Evolutionary conservation across 768 basidiomycete genomes (phyloP).

Genomic region (Leccinum truebloodii): DNA sequence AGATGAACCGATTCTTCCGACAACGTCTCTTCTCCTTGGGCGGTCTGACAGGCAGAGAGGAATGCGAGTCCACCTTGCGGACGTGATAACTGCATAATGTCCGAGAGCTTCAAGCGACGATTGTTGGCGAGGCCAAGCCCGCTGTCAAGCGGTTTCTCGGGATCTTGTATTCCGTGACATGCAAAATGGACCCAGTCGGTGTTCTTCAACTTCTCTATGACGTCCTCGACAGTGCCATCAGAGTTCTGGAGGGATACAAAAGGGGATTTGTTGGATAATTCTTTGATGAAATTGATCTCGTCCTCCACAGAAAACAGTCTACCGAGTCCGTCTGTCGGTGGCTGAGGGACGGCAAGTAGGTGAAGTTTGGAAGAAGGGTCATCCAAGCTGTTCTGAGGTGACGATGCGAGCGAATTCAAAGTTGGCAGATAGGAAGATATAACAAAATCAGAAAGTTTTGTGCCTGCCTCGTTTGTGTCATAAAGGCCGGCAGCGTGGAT

Average conservation of each 20-base stretch:
- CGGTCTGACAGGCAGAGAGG: not conserved
- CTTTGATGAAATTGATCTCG: not conserved
- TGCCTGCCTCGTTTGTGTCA: not conserved
- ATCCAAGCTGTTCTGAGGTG: not conserved
- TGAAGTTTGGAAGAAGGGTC: not conserved
- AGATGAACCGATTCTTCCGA: not conserved
- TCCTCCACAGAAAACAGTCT: not conserved
- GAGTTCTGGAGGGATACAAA: not conserved
- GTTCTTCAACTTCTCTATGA: not conserved
- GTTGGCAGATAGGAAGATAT: not conserved
- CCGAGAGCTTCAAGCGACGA: not conserved
- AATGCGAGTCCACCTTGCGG: not conserved
- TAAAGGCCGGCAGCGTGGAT: not conserved
- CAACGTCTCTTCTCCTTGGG: not conserved
- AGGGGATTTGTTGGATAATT: not conserved
- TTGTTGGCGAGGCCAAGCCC: not conserved
- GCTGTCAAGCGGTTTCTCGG: not conserved
- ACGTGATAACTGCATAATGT: not conserved
- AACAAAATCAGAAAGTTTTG: not conserved
- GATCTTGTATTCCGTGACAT: not conserved
- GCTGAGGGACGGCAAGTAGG: not conserved
- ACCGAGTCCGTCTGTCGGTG: not conserved
- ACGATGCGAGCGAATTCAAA: not conserved
- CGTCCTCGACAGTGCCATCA: not conserved
- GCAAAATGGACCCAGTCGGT: not conserved